Evolutionary conservation across 331 rosid species (phyloP), one percentile per base, ranked within the genome.

Genomic region (Quercus lobata): DNA sequence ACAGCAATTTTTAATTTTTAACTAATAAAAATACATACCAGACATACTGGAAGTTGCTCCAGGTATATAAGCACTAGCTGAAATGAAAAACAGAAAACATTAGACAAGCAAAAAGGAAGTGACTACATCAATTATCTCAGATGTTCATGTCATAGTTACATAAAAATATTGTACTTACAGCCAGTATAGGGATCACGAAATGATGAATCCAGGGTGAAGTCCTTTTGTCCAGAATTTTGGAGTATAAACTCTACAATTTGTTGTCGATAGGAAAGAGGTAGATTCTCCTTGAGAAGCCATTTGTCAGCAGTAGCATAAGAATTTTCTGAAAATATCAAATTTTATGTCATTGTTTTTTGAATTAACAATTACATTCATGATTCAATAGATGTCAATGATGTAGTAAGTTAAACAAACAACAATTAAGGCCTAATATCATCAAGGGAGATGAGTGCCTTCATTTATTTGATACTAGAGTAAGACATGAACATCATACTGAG

Each of bases 171-270:
- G 77, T 71, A 85, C 93, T 89, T 78, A 95, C 98, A 85, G 61
- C 98, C 99, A 60, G 99, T 95, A 83, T 29, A 95, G 57, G 99
- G 99, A 78, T 95, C 99, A 29, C 87, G 83, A 79, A 93, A 95
- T 76, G 99, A 87, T 73, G 97, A 76, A 84, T 95, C 96, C 76
- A 88, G 88, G 41, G 80, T 65, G 76, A 88, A 73, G 66, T 95
- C 85, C 76, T 88, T 93, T 74, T 93, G 95, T 74, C 97, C 97
- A 68, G 94, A 61, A 87, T 93, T 95, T 87, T 91, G 98, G 85
- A 95, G 94, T 81, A 93, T 95, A 87, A 95, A 95, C 62, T 91
- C 96, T 57, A 95, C 96, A 29, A 95, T 84, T 85, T 95, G 98
- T 86, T 93, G 96, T 52, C 98, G 97, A 77, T 91, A 93, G 86